Conservation (phyloP, 768 basidiomycete genomes). For the Lentinula boryana region DNA sequence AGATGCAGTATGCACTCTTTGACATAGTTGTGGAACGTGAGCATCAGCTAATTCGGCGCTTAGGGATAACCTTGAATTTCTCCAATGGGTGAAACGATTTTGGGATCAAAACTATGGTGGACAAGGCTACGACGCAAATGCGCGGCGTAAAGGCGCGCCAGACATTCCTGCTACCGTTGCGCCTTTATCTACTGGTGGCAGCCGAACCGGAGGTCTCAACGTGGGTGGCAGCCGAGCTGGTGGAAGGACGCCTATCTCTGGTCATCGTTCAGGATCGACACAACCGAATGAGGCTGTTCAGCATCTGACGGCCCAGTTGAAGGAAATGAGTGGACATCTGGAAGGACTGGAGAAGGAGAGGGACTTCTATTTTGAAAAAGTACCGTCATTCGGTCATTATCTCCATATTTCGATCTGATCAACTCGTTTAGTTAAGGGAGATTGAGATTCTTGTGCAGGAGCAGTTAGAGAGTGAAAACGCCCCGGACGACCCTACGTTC, state of each 20-base stretch:
- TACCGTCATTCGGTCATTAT: constrained; percentile 25
- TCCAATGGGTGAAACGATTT: constrained; percentile 95
- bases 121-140: constrained; percentile 80
- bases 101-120: constrained; percentile 94
- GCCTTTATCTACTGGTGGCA: constrained; percentile 40
- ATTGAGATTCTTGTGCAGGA: constrained; percentile 92
- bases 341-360: constrained; percentile 95
- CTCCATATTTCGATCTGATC: constrained; percentile 4
- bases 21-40: neutral
- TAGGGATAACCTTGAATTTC: constrained; percentile 96
- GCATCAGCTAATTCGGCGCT: constrained; percentile 1
- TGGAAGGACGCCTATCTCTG: constrained; percentile 68
- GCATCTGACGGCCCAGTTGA: constrained; percentile 67
- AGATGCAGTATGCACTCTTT: constrained; percentile 82
- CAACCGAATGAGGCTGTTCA: constrained; percentile 63
- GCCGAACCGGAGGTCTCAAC: constrained; percentile 22
- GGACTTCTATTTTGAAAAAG: constrained; percentile 99
- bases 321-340: constrained; percentile 74
- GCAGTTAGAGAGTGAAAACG: constrained; percentile 63
- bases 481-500: constrained; percentile 55
- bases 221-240: constrained; percentile 41
- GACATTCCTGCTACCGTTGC: constrained; percentile 78
- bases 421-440: constrained; percentile 66
- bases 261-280: constrained; percentile 61
- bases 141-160: constrained; percentile 72